phyloP scores from a whole-genome alignment of 2,329 filamentous ascomycete genomes.

The Fusarium graminum region DNA sequence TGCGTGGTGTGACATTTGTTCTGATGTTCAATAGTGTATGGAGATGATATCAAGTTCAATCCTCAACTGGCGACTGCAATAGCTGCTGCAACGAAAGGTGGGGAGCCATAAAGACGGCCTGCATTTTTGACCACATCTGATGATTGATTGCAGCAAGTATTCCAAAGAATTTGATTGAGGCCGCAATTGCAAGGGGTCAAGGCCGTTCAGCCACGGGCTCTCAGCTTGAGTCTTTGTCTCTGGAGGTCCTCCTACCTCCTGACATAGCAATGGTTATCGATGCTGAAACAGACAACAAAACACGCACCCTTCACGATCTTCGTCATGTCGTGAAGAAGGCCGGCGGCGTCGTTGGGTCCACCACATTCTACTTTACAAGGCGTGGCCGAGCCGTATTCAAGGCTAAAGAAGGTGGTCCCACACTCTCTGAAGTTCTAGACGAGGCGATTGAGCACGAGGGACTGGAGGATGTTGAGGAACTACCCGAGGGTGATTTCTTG shows the following conservation, averaged over 20 bases:
- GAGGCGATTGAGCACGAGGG: slow-evolving; percentile 85
- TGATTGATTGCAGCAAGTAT: slow-evolving; percentile 69
- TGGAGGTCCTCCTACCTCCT: slow-evolving; percentile 85
- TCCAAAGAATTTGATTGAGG: slow-evolving; percentile 86
- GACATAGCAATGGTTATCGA: slow-evolving; percentile 86
- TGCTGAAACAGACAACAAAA: slow-evolving; percentile 85
- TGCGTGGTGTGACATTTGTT: slow-evolving; percentile 10
- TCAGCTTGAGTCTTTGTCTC: slow-evolving; percentile 79
- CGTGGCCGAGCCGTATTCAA: slow-evolving; percentile 81
- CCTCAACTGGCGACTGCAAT: slow-evolving; percentile 80
- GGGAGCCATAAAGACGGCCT: neutral
- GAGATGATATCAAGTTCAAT: slow-evolving; percentile 79
- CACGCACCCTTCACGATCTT: slow-evolving; percentile 79
- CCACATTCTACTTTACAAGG: slow-evolving; percentile 86
- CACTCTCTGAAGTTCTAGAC: slow-evolving; percentile 81
- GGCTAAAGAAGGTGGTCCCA: slow-evolving; percentile 60
- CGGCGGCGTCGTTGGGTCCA: slow-evolving; percentile 78
- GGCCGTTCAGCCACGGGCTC: slow-evolving; percentile 81
- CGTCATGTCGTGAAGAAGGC: slow-evolving; percentile 77
- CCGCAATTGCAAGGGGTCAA: slow-evolving; percentile 88
- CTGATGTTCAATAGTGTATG: slow-evolving; percentile 70
- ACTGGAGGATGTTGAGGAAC: slow-evolving; percentile 77
- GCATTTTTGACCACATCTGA: neutral
- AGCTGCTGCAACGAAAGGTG: slow-evolving; percentile 81
- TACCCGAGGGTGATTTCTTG: slow-evolving; percentile 77